Evolutionary conservation across 2,329 filamentous ascomycete species (phyloP).

Genomic region (Sclerotinia nivalis): DNA sequence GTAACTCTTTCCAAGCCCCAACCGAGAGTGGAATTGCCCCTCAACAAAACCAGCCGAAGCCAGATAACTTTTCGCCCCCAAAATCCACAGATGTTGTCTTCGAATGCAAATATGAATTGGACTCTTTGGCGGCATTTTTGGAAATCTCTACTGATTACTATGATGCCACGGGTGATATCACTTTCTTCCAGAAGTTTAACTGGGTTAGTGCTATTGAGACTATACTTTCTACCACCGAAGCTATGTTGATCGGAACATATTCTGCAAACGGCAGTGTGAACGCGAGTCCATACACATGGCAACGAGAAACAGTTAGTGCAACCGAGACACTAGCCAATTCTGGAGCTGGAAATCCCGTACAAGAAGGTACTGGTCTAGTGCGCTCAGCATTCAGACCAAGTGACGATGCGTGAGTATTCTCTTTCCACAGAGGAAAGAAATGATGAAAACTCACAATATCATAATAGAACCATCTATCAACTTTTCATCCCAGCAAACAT

Average conservation of each 20-base stretch:
- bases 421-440: too few species aligned
- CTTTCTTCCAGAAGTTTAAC: conserved; percentile 69
- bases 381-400: conserved; percentile 87
- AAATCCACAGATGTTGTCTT: conserved; percentile 74
- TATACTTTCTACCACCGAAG: conserved; percentile 66
- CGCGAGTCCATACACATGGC: conserved; percentile 70
- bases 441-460: not conserved
- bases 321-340: conserved; percentile 79
- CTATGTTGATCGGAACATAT: conserved; percentile 76
- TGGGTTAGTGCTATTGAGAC: conserved; percentile 74
- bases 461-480: conserved; percentile 63
- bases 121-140: conserved; percentile 85
- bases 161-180: conserved; percentile 67
- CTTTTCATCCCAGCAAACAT: conserved; percentile 90
- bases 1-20: conserved; percentile 88
- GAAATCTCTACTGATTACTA: conserved; percentile 80
- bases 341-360: conserved; percentile 79
- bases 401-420: conserved; percentile 66
- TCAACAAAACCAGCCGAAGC: conserved; percentile 57
- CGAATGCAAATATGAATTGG: conserved; percentile 95
- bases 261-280: conserved; percentile 57
- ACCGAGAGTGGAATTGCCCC: conserved; percentile 67
- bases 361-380: conserved; percentile 72
- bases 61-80: conserved; percentile 65
- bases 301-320: conserved; percentile 67